phyloP scores from a whole-genome alignment of 306 rosid species.

The Pterocarpus santalinus region DNA sequence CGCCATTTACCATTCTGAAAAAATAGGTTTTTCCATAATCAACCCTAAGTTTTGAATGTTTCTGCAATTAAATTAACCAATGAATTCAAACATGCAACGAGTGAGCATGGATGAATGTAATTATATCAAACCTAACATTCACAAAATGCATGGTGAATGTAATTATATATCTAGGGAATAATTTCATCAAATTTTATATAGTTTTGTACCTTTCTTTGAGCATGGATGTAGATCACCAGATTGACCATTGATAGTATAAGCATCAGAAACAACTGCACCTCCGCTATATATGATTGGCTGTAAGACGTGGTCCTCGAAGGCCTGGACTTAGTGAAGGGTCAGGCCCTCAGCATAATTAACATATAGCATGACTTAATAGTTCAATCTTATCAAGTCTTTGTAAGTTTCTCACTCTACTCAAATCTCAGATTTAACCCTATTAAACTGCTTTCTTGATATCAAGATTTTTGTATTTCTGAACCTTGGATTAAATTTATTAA shows the following conservation, averaged over 20 bases:
- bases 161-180: too few species aligned
- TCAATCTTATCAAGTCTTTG: slow-evolving; percentile 17
- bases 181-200: too few species aligned
- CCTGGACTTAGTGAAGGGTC: slow-evolving; percentile 19
- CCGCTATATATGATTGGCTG: too few species aligned
- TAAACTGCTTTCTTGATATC: background rate
- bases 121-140: too few species aligned
- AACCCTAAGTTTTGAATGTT: slow-evolving; percentile 57
- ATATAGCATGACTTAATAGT: background rate
- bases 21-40: slow-evolving; percentile 59
- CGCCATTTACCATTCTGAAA: slow-evolving; percentile 62
- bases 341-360: slow-evolving; percentile 26
- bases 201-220: too few species aligned
- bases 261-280: too few species aligned
- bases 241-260: too few species aligned
- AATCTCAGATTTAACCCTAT: background rate
- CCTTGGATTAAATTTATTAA: background rate
- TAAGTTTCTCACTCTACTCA: slow-evolving; percentile 8
- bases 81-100: background rate
- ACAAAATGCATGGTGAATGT: too few species aligned
- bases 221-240: too few species aligned
- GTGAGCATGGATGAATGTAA: too few species aligned
- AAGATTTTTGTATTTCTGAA: background rate
- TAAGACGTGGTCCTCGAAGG: slow-evolving; percentile 26
- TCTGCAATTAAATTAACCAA: slow-evolving; percentile 35